Percentiles rank a stretch among this genome's conserved stretches.
Evolutionary conservation across 108 stramenopile species (phyloP).

Genomic region (Cyclotella cryptica): DNA sequence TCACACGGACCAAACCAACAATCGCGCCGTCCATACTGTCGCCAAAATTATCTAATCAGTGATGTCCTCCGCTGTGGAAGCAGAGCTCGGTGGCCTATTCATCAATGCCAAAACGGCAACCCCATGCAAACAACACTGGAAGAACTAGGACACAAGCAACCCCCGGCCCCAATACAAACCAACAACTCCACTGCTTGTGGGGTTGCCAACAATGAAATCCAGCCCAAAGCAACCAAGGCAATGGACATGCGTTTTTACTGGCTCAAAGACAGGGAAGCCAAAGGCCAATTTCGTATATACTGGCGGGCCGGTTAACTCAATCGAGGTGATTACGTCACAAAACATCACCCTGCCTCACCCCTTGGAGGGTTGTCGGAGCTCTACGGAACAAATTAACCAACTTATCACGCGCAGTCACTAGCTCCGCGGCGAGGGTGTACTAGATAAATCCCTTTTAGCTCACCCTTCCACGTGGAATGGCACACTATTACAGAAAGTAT

Average conservation of each 20-base stretch:
- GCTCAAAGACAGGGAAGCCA: background rate
- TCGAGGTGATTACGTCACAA: background rate
- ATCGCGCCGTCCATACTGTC: background rate
- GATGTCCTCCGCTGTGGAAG: background rate
- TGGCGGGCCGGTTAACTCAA: background rate
- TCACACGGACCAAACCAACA: background rate
- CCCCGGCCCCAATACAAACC: background rate
- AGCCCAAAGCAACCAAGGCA: too few species aligned
- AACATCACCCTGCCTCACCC: background rate
- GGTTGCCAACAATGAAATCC: too few species aligned
- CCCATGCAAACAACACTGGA: background rate
- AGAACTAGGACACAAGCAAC: background rate
- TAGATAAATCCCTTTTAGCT: too few species aligned
- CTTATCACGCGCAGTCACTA: too few species aligned
- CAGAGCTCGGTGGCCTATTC: background rate
- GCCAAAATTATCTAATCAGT: background rate
- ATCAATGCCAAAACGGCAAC: too few species aligned
- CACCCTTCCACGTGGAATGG: too few species aligned
- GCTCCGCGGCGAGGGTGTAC: too few species aligned
- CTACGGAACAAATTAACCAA: too few species aligned
- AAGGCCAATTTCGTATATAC: background rate
- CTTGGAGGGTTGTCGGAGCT: background rate
- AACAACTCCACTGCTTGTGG: too few species aligned
- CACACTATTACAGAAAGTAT: too few species aligned
- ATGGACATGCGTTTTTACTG: too few species aligned